Percentiles rank a stretch among this genome's conserved stretches.
These are phyloP conservation scores for Plasmodium yoelii DNA, from an alignment of 169 alveolate genomes.

Conservation along the genomic window DNA sequence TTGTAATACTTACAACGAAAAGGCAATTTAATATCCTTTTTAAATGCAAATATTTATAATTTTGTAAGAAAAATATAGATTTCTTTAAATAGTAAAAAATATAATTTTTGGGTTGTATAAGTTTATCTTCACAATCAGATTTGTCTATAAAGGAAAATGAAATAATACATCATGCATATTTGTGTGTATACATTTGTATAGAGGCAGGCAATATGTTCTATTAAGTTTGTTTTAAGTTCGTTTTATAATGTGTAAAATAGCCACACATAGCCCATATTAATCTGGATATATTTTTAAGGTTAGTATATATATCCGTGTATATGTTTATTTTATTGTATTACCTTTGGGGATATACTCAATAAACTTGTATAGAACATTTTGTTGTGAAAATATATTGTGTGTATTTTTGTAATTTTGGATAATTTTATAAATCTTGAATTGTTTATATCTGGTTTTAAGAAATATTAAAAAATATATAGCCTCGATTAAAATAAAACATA, in stretches of 20 bases:
- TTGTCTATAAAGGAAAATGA: conserved; percentile 16
- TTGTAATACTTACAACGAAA: conserved; percentile 33
- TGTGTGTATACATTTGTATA: not conserved
- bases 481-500: conserved; percentile 30
- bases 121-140: conserved; percentile 33
- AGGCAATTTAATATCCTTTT: conserved; percentile 47
- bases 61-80: conserved; percentile 57
- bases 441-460: conserved; percentile 35
- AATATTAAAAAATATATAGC: conserved; percentile 15
- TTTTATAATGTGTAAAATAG: not conserved
- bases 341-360: conserved; percentile 17
- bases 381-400: conserved; percentile 14
- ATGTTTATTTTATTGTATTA: not conserved
- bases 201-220: not conserved
- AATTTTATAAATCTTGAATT: conserved; percentile 25
- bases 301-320: not conserved
- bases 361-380: conserved; percentile 35
- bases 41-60: conserved; percentile 57
- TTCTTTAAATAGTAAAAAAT: conserved; percentile 69
- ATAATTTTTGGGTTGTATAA: conserved; percentile 17
- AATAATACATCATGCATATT: not conserved
- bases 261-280: not conserved
- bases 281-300: not conserved
- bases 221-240: too few relatives aligned
- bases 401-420: conserved; percentile 6